Evolutionary conservation across 2,329 filamentous ascomycete genomes (phyloP).

Genomic region (Fusarium oxysporum): DNA sequence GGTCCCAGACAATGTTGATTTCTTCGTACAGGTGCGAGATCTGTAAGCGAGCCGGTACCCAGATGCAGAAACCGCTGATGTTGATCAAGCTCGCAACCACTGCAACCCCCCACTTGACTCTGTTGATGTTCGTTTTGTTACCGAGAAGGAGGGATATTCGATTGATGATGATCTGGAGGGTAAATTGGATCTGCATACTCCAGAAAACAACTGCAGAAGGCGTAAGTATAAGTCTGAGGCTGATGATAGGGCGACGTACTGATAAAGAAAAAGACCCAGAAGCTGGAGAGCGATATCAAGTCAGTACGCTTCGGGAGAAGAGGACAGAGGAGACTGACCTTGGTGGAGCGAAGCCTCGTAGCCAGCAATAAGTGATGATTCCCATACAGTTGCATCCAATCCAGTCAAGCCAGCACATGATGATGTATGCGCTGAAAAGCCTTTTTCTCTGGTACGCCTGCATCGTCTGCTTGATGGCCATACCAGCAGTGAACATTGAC

Average conservation of each 20-base stretch:
- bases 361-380: conserved; percentile 23
- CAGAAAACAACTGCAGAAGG: conserved; percentile 14
- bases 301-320: neutral
- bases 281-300: neutral
- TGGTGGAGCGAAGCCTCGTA: conserved; percentile 1
- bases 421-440: conserved; percentile 24
- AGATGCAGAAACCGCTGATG: conserved; percentile 33
- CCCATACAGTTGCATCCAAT: conserved; percentile 33
- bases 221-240: neutral
- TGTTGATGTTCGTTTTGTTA: conserved; percentile 24
- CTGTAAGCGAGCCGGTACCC: conserved; percentile 27
- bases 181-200: conserved; percentile 38
- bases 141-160: conserved; percentile 26
- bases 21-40: conserved; percentile 24
- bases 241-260: neutral
- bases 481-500: conserved; percentile 19
- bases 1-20: conserved; percentile 34
- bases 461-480: conserved; percentile 11
- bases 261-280: conserved; percentile 37
- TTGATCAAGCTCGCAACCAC: conserved; percentile 24
- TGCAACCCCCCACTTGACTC: conserved; percentile 26
- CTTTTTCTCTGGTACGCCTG: conserved; percentile 13
- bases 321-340: neutral
- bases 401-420: conserved; percentile 38
- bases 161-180: conserved; percentile 35